A percentile compares a stretch with the other conserved stretches of the same genome.
phyloP scores from a whole-genome alignment of 352 stramenopile genomes.

The Globisporangium alternatum region DNA sequence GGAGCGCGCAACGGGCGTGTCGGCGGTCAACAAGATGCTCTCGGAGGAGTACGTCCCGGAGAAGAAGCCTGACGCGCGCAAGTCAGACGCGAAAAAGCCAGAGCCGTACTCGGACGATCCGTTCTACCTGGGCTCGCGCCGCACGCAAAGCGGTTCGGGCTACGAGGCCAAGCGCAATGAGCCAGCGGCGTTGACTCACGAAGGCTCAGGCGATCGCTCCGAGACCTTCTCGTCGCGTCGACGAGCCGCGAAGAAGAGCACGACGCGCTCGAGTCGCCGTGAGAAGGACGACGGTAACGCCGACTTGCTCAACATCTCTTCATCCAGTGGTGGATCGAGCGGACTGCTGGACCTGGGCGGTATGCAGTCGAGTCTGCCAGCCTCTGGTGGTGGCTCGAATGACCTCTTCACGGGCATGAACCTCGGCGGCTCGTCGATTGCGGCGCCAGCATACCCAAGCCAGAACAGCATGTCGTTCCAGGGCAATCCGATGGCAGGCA shows the following conservation, averaged over 20 bases:
- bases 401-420: slow-evolving; percentile 72
- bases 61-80: slow-evolving; percentile 24
- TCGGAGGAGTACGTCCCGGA: slow-evolving; percentile 75
- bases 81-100: slow-evolving; percentile 31
- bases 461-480: slow-evolving; percentile 40
- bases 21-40: slow-evolving; percentile 76
- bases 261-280: slow-evolving; percentile 39
- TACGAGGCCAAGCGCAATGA: slow-evolving; percentile 24
- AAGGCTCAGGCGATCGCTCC: slow-evolving; percentile 42
- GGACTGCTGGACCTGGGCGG: slow-evolving; percentile 49
- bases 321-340: slow-evolving; percentile 22
- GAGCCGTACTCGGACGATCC: slow-evolving; percentile 80
- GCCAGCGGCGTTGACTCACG: slow-evolving; percentile 4
- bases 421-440: slow-evolving; percentile 24
- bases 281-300: slow-evolving; percentile 54
- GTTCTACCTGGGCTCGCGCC: slow-evolving; percentile 63
- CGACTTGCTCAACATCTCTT: slow-evolving; percentile 62
- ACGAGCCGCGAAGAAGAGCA: slow-evolving; percentile 65
- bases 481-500: background rate
- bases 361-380: slow-evolving; percentile 44
- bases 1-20: slow-evolving; percentile 58
- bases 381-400: slow-evolving; percentile 22
- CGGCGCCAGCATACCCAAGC: slow-evolving; percentile 33
- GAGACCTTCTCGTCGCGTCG: slow-evolving; percentile 72
- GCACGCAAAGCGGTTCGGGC: slow-evolving; percentile 39